These are phyloP conservation scores for Geoglossum cookeanum DNA, from an alignment of 2,329 filamentous ascomycete genomes.

Conservation along the genomic window DNA sequence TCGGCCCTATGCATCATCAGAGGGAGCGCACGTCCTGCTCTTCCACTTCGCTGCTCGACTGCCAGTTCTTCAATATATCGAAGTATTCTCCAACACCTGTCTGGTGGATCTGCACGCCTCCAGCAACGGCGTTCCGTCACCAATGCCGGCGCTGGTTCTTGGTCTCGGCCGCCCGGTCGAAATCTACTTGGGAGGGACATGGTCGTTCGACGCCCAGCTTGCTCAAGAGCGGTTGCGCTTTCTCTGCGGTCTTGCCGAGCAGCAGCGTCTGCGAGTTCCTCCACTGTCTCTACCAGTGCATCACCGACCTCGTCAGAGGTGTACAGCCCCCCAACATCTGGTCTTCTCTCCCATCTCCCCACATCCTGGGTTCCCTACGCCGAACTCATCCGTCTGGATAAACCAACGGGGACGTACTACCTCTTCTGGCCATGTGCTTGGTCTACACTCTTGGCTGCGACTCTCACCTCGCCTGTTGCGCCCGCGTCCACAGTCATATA, in stretches of 20 bases:
- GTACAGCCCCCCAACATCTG: constrained; percentile 52
- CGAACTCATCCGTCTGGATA: constrained; percentile 64
- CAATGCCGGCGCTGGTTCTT: neutral
- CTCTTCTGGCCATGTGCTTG: constrained; percentile 75
- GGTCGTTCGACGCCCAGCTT: neutral
- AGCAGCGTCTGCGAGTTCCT: neutral
- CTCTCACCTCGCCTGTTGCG: constrained; percentile 42
- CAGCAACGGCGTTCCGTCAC: neutral
- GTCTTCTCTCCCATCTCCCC: constrained; percentile 52
- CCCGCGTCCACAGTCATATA: constrained; percentile 40
- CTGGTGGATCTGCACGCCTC: neutral
- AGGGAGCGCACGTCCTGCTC: neutral
- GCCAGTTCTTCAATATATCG: neutral
- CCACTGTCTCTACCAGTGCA: neutral
- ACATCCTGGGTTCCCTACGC: constrained; percentile 57
- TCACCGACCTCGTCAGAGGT: neutral
- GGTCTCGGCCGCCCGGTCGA: neutral
- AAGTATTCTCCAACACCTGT: neutral
- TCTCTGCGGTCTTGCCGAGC: neutral
- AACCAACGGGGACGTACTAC: constrained; percentile 65
- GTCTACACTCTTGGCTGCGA: constrained; percentile 62
- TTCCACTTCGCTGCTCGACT: neutral
- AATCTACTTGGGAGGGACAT: neutral
- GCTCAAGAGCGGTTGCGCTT: no score
- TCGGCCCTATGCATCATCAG: neutral